A percentile compares a stretch with the other conserved stretches of the same genome.
phyloP scores from a whole-genome alignment of 768 basidiomycete genomes.

The Mycena capillaripes region DNA sequence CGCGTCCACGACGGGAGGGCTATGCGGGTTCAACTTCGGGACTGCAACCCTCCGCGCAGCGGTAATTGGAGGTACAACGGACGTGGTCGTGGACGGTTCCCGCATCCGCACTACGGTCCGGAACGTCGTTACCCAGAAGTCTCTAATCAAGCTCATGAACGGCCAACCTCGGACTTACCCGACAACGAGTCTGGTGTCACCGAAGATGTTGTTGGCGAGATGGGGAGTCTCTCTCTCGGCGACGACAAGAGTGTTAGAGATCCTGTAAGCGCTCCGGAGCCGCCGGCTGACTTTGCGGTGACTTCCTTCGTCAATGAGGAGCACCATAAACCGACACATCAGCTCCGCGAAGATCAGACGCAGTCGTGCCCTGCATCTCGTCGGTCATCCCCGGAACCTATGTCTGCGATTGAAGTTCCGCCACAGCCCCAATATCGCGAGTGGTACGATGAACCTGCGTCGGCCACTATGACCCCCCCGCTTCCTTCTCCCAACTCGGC shows the following conservation, averaged over 20 bases:
- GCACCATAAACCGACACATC: background rate
- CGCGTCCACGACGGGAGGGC: slow-evolving; percentile 76
- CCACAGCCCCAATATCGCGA: slow-evolving; percentile 55
- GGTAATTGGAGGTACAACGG: slow-evolving; percentile 59
- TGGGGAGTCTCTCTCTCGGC: slow-evolving; percentile 4
- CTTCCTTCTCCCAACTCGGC: slow-evolving; percentile 47
- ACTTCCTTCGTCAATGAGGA: slow-evolving; percentile 7
- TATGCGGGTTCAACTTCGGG: slow-evolving; percentile 83
- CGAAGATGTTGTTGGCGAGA: slow-evolving; percentile 14
- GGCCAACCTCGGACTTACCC: slow-evolving; percentile 15
- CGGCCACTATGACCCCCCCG: slow-evolving; percentile 53
- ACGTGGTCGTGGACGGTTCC: slow-evolving; percentile 60
- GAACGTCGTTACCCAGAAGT: slow-evolving; percentile 47
- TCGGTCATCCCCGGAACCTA: slow-evolving; percentile 37
- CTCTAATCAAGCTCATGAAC: slow-evolving; percentile 32
- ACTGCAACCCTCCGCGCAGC: slow-evolving; percentile 71
- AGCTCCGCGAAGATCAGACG: slow-evolving; percentile 25
- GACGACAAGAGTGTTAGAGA: slow-evolving; percentile 11
- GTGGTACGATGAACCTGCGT: slow-evolving; percentile 59
- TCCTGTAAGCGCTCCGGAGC: background rate
- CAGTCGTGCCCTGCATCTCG: slow-evolving; percentile 37
- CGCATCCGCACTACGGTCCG: slow-evolving; percentile 43
- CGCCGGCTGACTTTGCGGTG: slow-evolving; percentile 13
- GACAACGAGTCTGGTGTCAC: slow-evolving; percentile 10
- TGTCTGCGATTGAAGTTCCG: slow-evolving; percentile 29